phyloP scores from a whole-genome alignment of 2,329 filamentous ascomycete species.

The Acephala macrosclerotiorum region DNA sequence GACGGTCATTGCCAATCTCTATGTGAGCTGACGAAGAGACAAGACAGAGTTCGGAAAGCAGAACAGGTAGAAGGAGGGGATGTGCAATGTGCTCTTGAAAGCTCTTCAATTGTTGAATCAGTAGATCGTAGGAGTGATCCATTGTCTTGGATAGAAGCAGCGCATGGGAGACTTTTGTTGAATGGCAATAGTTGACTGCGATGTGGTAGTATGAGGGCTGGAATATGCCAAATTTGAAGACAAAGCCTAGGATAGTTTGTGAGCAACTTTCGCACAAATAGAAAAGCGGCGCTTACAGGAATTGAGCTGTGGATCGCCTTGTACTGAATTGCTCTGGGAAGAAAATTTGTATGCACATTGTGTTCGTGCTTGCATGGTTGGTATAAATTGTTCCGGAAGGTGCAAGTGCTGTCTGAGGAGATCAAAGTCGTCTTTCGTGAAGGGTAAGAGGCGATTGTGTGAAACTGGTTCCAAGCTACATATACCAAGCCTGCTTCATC shows the following conservation, averaged over 20 bases:
- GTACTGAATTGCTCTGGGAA: neutral
- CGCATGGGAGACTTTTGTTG: constrained; percentile 9
- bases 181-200: constrained; percentile 10
- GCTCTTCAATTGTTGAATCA: neutral
- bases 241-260: neutral
- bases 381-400: neutral
- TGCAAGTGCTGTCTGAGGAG: neutral
- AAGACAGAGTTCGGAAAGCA: neutral
- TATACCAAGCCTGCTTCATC: neutral
- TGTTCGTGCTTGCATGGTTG: neutral
- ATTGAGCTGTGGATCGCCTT: no score
- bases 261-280: neutral
- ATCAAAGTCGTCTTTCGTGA: neutral
- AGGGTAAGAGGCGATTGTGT: neutral
- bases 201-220: constrained; percentile 18
- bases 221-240: constrained; percentile 16
- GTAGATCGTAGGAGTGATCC: constrained; percentile 2
- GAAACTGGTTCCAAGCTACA: neutral
- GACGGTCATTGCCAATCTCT: neutral
- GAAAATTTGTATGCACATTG: neutral
- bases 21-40: neutral
- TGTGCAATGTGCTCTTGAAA: neutral
- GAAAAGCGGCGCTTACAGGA: neutral
- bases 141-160: constrained; percentile 7
- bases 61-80: constrained; percentile 7